Evolutionary conservation across 257 asterid genomes (phyloP).

Genomic region (Misopates orontium): DNA sequence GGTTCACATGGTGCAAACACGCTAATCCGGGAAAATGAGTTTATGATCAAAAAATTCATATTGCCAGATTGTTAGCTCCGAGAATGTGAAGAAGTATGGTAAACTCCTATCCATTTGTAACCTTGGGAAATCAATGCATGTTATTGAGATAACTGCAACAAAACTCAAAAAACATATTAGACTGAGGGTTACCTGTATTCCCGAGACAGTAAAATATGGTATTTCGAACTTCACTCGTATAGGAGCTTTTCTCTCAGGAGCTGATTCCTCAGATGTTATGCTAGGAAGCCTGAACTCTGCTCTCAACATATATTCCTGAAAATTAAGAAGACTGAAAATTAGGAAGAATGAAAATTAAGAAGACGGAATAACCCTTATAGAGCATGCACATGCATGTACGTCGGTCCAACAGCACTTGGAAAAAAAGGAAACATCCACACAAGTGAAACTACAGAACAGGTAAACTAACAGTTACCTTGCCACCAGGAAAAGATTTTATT

Average conservation of each 20-base stretch:
- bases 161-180: no score
- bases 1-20: no score
- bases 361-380: neutral
- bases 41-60: no score
- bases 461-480: conserved; percentile 32
- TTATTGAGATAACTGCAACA: no score
- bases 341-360: no score
- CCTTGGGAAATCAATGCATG: no score
- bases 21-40: no score
- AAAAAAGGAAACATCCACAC: neutral
- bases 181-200: conserved; percentile 42
- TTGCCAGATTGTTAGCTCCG: neutral
- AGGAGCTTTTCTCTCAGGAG: conserved; percentile 55
- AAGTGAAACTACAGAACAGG: neutral
- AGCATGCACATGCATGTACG: neutral
- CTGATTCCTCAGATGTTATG: conserved; percentile 43
- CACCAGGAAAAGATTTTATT: conserved; percentile 55
- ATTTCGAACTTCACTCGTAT: conserved; percentile 53
- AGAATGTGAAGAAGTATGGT: no score
- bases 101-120: no score
- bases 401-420: neutral
- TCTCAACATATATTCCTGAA: conserved; percentile 47
- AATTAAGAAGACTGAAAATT: neutral
- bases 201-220: conserved; percentile 55
- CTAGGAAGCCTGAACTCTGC: conserved; percentile 54